phyloP scores from a whole-genome alignment of 2,329 filamentous ascomycete species.

The Ascochyta clinopodiicola region DNA sequence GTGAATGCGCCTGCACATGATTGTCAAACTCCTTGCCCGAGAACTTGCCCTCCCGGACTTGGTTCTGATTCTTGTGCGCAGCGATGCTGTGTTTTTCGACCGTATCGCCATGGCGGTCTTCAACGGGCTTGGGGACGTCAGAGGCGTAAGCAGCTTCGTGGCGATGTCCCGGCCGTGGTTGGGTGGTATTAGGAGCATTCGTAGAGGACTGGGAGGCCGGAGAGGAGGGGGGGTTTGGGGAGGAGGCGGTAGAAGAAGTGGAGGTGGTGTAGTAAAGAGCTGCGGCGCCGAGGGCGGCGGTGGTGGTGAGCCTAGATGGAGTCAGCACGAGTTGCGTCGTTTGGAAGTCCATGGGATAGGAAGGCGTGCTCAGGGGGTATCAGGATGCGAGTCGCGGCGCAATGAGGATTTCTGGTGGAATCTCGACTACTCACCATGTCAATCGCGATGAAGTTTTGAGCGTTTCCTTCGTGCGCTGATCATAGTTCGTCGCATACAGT shows the following conservation, averaged over 20 bases:
- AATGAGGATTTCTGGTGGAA: not conserved
- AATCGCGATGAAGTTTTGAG: constrained; percentile 26
- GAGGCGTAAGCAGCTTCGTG: constrained; percentile 21
- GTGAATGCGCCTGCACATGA: constrained; percentile 28
- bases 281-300: constrained; percentile 24
- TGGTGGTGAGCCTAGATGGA: constrained; percentile 22
- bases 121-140: constrained; percentile 33
- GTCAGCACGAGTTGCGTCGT: constrained; percentile 8
- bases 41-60: constrained; percentile 32
- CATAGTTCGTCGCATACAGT: constrained; percentile 26
- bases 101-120: constrained; percentile 34
- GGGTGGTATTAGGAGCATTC: not conserved
- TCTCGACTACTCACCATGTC: constrained; percentile 22
- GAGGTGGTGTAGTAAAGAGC: constrained; percentile 24
- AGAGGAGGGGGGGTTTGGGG: not conserved
- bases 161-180: constrained; percentile 10
- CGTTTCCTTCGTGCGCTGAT: constrained; percentile 27
- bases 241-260: not conserved
- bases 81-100: constrained; percentile 34
- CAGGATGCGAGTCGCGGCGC: not conserved
- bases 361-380: not conserved
- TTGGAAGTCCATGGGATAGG: not conserved
- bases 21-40: constrained; percentile 36
- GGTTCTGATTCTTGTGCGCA: constrained; percentile 34
- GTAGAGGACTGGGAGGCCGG: not conserved